phyloP scores from a whole-genome alignment of 305 asterid genomes.

The Rubia peregrina region DNA sequence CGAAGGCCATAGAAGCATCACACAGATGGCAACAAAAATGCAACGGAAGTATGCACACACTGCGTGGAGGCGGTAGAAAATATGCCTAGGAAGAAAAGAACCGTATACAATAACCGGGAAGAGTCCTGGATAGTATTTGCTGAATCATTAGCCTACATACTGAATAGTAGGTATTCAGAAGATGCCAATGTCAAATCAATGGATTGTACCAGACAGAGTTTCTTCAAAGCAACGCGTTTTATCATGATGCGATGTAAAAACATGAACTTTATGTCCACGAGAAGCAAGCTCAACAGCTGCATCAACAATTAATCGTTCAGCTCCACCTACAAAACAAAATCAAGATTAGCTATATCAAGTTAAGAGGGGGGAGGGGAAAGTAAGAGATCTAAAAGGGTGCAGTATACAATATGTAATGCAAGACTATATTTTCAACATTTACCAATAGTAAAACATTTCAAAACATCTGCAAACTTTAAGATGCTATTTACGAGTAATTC shows the following conservation, averaged over 20 bases:
- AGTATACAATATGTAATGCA: background rate
- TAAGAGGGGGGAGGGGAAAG: conserved; percentile 5
- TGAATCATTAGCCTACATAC: conserved; percentile 14
- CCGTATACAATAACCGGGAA: conserved; percentile 82
- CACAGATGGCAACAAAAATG: conserved; percentile 76
- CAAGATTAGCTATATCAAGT: conserved; percentile 7
- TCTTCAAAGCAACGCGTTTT: conserved; percentile 86
- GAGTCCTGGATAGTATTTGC: conserved; percentile 37
- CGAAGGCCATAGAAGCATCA: conserved; percentile 59
- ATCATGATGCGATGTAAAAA: conserved; percentile 93
- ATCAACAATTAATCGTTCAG: conserved; percentile 93
- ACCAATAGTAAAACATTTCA: background rate
- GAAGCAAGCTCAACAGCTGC: conserved; percentile 90
- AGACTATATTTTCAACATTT: background rate
- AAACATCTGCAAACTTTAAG: background rate
- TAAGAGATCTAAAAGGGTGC: background rate
- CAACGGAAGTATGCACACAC: conserved; percentile 90
- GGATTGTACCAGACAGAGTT: conserved; percentile 75
- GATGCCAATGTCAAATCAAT: too few relatives aligned
- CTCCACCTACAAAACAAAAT: conserved; percentile 57
- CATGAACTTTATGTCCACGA: conserved; percentile 67
- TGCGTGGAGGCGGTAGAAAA: conserved; percentile 72
- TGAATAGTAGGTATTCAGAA: background rate
- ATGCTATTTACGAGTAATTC: background rate
- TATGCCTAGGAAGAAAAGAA: conserved; percentile 74